A percentile compares a stretch with the other conserved stretches of the same genome.
These are phyloP conservation scores for Cladosporium austrohemisphaericum DNA, from an alignment of 2,329 filamentous ascomycete genomes.

Conservation along the genomic window DNA sequence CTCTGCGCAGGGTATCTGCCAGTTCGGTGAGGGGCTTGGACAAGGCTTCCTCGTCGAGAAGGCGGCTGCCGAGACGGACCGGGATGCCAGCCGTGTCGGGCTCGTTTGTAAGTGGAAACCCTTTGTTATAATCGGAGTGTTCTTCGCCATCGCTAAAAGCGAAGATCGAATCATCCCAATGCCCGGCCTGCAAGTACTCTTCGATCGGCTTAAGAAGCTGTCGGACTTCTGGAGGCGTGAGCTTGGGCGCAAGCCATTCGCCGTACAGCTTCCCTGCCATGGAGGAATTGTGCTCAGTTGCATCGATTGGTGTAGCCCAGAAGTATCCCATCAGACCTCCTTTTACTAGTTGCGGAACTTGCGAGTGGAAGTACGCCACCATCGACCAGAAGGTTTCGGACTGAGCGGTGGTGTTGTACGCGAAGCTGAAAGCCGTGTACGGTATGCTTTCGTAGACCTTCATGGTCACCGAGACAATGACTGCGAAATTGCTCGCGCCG, in stretches of 20 bases:
- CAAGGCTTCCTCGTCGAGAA: conserved; percentile 15
- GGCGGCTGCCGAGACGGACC: conserved; percentile 12
- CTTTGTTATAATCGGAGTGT: not conserved
- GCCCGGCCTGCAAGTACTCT: not conserved
- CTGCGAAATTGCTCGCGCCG: conserved; percentile 56
- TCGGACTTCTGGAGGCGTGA: not conserved
- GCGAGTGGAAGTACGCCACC: conserved; percentile 11
- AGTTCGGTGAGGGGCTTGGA: not conserved
- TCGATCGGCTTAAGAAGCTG: conserved; percentile 6
- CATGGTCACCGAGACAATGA: conserved; percentile 55
- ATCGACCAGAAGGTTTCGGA: conserved; percentile 17
- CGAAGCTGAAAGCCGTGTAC: conserved; percentile 44
- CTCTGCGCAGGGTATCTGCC: not conserved
- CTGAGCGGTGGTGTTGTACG: conserved; percentile 34
- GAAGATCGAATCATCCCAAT: not conserved
- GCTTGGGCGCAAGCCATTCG: conserved; percentile 2
- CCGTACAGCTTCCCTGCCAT: conserved; percentile 4
- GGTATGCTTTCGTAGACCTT: conserved; percentile 46
- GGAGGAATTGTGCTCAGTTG: not conserved
- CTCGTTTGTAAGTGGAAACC: not conserved
- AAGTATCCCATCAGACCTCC: conserved; percentile 17
- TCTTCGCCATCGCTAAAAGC: not conserved
- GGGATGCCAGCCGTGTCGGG: conserved; percentile 11
- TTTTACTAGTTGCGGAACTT: conserved; percentile 13
- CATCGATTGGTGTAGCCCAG: not conserved